Base-by-base conservation (phyloP, 2,329 filamentous ascomycete genomes). In the Parascedosporium putredinis region DNA sequence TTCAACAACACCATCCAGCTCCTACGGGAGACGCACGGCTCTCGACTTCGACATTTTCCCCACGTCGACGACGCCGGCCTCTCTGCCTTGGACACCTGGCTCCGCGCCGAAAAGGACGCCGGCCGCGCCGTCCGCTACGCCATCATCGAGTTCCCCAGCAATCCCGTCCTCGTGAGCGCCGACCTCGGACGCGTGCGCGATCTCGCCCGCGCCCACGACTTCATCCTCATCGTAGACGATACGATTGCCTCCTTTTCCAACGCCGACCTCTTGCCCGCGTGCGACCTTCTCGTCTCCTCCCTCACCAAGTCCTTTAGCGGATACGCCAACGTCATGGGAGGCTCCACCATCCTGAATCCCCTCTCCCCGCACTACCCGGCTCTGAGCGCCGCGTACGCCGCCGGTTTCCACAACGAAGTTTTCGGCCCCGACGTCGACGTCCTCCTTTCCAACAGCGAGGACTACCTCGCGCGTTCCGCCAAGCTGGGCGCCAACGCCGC, bases 231-330 rank as follows among this genome's bases (percentile, higher is more conserved):
- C 14, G 57, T 72, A 2, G 74, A 76, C 55, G 74, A 76, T 43
- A 76, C 73, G 0, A 53, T 74, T 43, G 65, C 64, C n/a, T 67
- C 66, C 24, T 72, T 72, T 50, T 67, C 61, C 56, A 76, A 75
- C 56, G 58, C 76, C 51, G 73, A 81, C 56, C 59, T 81, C 29
- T 58, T 78, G 3, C 55, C 61, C 4, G 62, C 67, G 0, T 69
- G 71, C 2, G 76, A 81, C 54, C 58, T 78, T 0, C 53, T 81
- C 25, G 55, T 76, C 14, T 72, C 72, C 0, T 74, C 70, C 22
- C 64, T 80, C 14, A 80, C 76, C n/a, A 81, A 81, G 59, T 68
- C 69, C 2, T 81, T 83, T 57, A 76, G 65, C 52, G 79, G 79
- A 14, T 71, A 71, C 52, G 68, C 75, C 20, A 69, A 82, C 55